Percentiles rank a stretch among this genome's conserved stretches.
These are phyloP conservation scores for Acanthamoeba divionensis DNA, from an alignment of 208 protist species.

Conservation along the genomic window DNA sequence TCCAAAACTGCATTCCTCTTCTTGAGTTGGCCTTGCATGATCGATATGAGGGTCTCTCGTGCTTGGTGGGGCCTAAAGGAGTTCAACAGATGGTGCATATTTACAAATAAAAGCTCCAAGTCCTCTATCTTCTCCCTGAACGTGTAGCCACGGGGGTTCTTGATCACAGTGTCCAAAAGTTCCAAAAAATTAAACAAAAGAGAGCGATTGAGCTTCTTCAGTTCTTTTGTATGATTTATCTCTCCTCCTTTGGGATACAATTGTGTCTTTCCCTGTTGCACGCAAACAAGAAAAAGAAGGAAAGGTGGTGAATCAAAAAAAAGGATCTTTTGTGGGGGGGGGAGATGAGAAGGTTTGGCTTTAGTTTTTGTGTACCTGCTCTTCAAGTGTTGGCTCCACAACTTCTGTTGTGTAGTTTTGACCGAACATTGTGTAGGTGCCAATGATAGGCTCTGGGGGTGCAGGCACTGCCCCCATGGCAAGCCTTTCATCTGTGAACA, in stretches of 20 bases:
- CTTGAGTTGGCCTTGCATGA: constrained; percentile 66
- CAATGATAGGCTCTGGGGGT: constrained; percentile 42
- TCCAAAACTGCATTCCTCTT: constrained; percentile 2
- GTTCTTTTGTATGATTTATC: constrained; percentile 63
- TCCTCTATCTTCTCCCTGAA: constrained; percentile 63
- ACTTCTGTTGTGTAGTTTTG: background rate
- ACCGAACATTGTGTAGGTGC: constrained; percentile 50
- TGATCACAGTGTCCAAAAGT: constrained; percentile 62
- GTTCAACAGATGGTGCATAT: constrained; percentile 70
- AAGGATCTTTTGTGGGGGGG: background rate
- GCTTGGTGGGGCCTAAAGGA: constrained; percentile 70
- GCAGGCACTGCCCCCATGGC: constrained; percentile 5
- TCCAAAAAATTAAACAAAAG: constrained; percentile 71
- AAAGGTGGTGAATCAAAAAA: background rate
- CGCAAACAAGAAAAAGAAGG: constrained; percentile 16
- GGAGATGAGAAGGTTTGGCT: background rate
- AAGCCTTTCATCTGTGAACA: constrained; percentile 53
- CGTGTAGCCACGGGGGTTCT: constrained; percentile 57
- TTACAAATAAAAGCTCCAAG: constrained; percentile 67
- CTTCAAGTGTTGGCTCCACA: constrained; percentile 11
- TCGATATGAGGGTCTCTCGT: constrained; percentile 65
- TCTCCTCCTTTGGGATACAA: constrained; percentile 52
- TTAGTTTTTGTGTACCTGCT: background rate
- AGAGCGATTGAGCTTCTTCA: constrained; percentile 72
- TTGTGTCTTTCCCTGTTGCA: background rate